Percentiles rank a stretch among this genome's conserved stretches.
phyloP scores from a whole-genome alignment of 768 basidiomycete genomes.

The Leccinum barrowsii region DNA sequence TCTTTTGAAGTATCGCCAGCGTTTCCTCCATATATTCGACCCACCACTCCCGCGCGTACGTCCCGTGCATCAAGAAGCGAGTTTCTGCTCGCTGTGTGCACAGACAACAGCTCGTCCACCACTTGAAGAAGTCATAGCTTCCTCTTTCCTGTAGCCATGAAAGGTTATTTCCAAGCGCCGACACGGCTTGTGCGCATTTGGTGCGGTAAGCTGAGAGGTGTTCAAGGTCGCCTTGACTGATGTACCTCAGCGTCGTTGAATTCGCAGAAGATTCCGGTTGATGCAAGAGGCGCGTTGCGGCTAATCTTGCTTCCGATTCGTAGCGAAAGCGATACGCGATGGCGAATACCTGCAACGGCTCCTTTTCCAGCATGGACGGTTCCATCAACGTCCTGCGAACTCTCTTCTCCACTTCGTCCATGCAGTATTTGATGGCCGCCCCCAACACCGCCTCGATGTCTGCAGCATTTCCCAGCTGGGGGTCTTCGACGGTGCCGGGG shows the following conservation, averaged over 20 bases:
- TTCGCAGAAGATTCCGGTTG: constrained; percentile 7
- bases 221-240: constrained; percentile 11
- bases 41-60: constrained; percentile 32
- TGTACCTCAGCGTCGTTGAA: background rate
- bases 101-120: constrained; percentile 29
- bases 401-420: constrained; percentile 26
- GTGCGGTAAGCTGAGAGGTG: constrained; percentile 20
- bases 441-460: constrained; percentile 25
- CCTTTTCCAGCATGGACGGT: constrained; percentile 23
- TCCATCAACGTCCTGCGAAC: constrained; percentile 27
- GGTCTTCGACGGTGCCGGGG: constrained; percentile 28
- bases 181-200: constrained; percentile 18
- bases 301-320: constrained; percentile 29
- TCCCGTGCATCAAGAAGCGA: constrained; percentile 24
- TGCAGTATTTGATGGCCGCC: constrained; percentile 30
- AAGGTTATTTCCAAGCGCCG: constrained; percentile 18
- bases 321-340: constrained; percentile 33
- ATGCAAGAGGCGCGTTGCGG: constrained; percentile 27
- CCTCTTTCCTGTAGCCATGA: constrained; percentile 22
- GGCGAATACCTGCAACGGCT: constrained; percentile 31
- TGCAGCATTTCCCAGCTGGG: constrained; percentile 9
- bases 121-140: constrained; percentile 23
- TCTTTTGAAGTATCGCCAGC: constrained; percentile 16
- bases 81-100: constrained; percentile 20
- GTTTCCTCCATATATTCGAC: constrained; percentile 31